A percentile compares a stretch with the other conserved stretches of the same genome.
Evolutionary conservation across 2,329 filamentous ascomycete species (phyloP).

Genomic region (Alternaria sp.): DNA sequence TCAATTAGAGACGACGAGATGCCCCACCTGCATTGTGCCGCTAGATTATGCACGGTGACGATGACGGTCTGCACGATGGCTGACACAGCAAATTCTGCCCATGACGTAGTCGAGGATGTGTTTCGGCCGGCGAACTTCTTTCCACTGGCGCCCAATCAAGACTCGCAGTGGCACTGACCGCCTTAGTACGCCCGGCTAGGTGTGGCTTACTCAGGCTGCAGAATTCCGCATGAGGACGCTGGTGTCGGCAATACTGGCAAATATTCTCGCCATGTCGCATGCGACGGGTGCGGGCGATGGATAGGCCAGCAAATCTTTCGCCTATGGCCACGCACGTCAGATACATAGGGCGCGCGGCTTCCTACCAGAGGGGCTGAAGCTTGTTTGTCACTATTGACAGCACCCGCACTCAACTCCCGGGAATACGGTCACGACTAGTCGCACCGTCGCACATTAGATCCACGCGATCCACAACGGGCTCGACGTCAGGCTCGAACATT

Average conservation of each 20-base stretch:
- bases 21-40: conserved; percentile 1
- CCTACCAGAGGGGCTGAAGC: not conserved
- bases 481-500: conserved; percentile 17
- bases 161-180: not conserved
- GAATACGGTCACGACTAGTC: conserved; percentile 10
- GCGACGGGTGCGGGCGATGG: not conserved
- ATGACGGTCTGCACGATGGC: not conserved
- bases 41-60: conserved; percentile 12
- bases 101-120: conserved; percentile 7
- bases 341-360: not conserved
- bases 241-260: not conserved
- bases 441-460: conserved; percentile 10
- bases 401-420: conserved; percentile 5
- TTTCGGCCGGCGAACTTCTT: conserved; percentile 4
- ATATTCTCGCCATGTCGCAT: conserved; percentile 2
- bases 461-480: conserved; percentile 14
- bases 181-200: conserved; percentile 3
- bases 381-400: not conserved
- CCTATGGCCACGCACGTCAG: not conserved
- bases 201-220: conserved; percentile 14
- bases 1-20: not conserved
- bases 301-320: not conserved
- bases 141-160: not conserved
- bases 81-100: conserved; percentile 11
- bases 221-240: not conserved